These are phyloP conservation scores for Neonectria sp. DNA, from an alignment of 2,329 filamentous ascomycete genomes.

Conservation along the genomic window DNA sequence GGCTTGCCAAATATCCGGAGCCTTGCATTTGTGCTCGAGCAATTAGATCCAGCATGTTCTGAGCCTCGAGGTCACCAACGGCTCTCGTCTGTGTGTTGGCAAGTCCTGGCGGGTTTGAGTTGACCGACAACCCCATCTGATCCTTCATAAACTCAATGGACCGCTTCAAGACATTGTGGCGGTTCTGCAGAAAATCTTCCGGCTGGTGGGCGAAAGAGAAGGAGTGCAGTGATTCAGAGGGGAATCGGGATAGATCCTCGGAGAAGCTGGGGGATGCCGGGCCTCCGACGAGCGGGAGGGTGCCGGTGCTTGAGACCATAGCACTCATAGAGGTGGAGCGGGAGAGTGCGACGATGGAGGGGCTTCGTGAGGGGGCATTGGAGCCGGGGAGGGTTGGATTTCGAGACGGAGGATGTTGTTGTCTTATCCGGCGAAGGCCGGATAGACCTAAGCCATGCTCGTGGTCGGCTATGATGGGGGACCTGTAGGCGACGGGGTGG, in stretches of 20 bases:
- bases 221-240: conserved; percentile 95
- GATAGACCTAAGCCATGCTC: conserved; percentile 89
- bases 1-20: conserved; percentile 72
- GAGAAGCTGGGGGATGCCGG: conserved; percentile 82
- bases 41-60: conserved; percentile 91
- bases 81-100: conserved; percentile 87
- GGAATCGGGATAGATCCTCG: conserved; percentile 93
- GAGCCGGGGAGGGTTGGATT: conserved; percentile 76
- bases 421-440: conserved; percentile 93
- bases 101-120: conserved; percentile 79
- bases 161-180: conserved; percentile 92
- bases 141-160: conserved; percentile 98
- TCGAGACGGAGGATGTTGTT: conserved; percentile 78
- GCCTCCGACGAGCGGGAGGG: conserved; percentile 70
- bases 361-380: conserved; percentile 73
- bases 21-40: conserved; percentile 85
- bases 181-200: conserved; percentile 90
- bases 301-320: conserved; percentile 71
- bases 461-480: conserved; percentile 86
- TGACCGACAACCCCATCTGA: conserved; percentile 82
- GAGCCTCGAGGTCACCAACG: conserved; percentile 86
- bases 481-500: conserved; percentile 66
- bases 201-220: conserved; percentile 98
- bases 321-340: conserved; percentile 81
- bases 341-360: conserved; percentile 70